Base-by-base conservation (phyloP, 1,284 basidiomycete species). In the Marasmius sp. region DNA sequence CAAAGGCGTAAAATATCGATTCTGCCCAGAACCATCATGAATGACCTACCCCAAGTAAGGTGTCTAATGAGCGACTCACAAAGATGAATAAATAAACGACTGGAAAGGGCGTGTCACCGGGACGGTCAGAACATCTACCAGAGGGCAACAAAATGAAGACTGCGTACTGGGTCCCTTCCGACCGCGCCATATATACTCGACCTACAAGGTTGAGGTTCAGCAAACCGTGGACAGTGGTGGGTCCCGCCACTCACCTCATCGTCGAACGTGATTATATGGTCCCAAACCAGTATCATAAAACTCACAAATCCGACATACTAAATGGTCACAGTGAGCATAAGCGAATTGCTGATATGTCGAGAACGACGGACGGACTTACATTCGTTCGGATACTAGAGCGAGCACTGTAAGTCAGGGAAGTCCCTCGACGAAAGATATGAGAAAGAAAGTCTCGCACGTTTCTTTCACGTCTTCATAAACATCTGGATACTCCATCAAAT, bases 171-270 rank as follows among this genome's bases (percentile, higher is more conserved):
- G 71, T 1, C 81, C 77, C 69, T 82, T 82, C 52, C 68, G 74
- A 27, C 78, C 77, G 64, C 78, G 79, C 84, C 84, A 85, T 34
- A 85, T 74, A 64, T 77, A 79, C 59, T 82, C 78, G 11, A 82
- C 75, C 79, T 81, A 59, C 10, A 43, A 16, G n/a, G 16, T 4
- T 16, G 41, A 10, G 14, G 16, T 48, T 37, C 41, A 48, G 45
- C 41, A 43, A 43, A 56, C 55, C 57, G 22, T 37, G 47, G 34
- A 51, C 18, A 58, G 18, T 7, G 20, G 47, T 51, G 37, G n/a
- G 18, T 2, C 45, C 45, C 12, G 36, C 8, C 33, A 65, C 66
- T 22, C 55, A 79, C 77, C 68, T 83, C 81, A 57, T 84, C 81
- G 0, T 69, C 70, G 57, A 84, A 78, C 0, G 82, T 82, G 58